These are phyloP conservation scores for Fusarium sp. DNA, from an alignment of 2,329 filamentous ascomycete genomes.

Conservation along the genomic window DNA sequence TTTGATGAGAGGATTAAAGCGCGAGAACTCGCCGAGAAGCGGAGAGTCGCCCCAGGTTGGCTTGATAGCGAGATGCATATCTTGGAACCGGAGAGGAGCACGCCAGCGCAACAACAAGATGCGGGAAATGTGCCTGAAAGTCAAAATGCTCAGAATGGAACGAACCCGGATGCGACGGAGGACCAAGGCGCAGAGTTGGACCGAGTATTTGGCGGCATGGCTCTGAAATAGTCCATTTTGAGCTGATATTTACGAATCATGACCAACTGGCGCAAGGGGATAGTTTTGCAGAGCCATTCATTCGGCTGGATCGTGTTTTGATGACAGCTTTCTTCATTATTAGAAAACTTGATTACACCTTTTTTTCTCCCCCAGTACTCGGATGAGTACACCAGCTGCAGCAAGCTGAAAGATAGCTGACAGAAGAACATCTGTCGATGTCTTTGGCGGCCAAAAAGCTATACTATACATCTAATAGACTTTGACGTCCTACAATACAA, in stretches of 20 bases:
- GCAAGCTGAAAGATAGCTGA: neutral
- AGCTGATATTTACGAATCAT: conserved; percentile 23
- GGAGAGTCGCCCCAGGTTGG: conserved; percentile 84
- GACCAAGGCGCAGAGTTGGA: conserved; percentile 70
- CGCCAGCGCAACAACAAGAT: conserved; percentile 50
- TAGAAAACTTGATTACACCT: neutral
- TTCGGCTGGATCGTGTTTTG: neutral
- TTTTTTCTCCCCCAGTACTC: neutral
- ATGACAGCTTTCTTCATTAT: neutral
- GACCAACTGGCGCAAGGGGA: conserved; percentile 21
- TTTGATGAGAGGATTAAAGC: conserved; percentile 77
- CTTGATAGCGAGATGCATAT: conserved; percentile 79
- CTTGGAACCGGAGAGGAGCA: conserved; percentile 73
- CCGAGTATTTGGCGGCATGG: conserved; percentile 67
- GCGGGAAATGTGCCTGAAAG: conserved; percentile 33
- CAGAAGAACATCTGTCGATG: neutral
- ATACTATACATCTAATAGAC: neutral
- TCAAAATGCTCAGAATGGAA: conserved; percentile 27
- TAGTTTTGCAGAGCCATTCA: conserved; percentile 1
- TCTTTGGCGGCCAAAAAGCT: neutral
- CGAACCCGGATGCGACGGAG: conserved; percentile 52
- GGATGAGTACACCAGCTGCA: too few species aligned
- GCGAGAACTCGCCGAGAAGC: conserved; percentile 82
- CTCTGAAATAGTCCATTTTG: conserved; percentile 46
- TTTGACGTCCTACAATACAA: neutral